Conservation (phyloP, 352 stramenopile species). For the Phytopythium litorale region DNA sequence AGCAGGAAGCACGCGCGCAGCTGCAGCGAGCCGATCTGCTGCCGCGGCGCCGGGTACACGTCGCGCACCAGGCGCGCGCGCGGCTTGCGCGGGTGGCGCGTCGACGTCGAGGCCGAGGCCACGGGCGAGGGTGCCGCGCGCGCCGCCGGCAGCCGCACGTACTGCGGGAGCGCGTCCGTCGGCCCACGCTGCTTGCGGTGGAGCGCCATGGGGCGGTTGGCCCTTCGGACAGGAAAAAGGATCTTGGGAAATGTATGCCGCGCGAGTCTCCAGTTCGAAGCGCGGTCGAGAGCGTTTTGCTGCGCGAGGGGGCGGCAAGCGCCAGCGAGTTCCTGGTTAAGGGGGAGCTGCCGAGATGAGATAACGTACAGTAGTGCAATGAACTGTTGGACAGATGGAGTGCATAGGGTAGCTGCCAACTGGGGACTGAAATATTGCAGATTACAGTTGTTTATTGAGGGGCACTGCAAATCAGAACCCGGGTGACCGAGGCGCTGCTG, state of each 20-base stretch:
- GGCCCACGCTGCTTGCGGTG: conserved; percentile 28
- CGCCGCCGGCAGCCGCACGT: conserved; percentile 26
- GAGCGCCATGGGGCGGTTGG: conserved; percentile 22
- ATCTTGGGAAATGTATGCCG: not conserved
- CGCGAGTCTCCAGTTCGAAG: not conserved
- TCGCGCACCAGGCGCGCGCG: not conserved
- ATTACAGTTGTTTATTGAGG: not conserved
- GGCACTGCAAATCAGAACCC: not conserved
- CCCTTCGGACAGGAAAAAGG: not conserved
- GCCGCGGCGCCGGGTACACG: not conserved
- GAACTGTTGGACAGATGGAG: not conserved
- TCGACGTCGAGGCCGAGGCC: conserved; percentile 10
- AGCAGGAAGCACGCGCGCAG: conserved; percentile 46
- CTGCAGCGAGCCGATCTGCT: conserved; percentile 35
- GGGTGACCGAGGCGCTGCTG: no score
- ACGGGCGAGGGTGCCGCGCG: conserved; percentile 7
- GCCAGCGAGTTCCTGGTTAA: not conserved
- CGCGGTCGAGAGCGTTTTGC: not conserved
- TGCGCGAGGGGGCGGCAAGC: not conserved
- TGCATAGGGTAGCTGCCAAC: not conserved
- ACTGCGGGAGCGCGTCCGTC: conserved; percentile 21
- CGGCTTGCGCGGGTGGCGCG: conserved; percentile 20
- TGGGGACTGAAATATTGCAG: not conserved
- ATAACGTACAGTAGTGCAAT: not conserved
- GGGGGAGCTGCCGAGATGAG: not conserved